phyloP scores from a whole-genome alignment of 257 asterid species.

The Fraxinus quadrangulata region DNA sequence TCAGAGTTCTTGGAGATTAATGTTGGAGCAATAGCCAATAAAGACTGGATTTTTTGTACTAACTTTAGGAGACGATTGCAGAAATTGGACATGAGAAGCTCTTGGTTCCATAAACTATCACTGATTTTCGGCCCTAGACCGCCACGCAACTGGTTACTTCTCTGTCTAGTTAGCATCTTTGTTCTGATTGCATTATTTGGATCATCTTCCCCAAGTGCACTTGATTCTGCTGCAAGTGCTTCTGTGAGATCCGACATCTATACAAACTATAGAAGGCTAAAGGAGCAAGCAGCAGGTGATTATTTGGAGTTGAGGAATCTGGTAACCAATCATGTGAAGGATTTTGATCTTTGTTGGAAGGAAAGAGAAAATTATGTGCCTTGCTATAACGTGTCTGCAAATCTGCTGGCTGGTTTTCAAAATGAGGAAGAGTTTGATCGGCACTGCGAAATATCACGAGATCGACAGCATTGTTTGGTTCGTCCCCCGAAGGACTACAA shows the following conservation, averaged over 20 bases:
- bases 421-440: conserved; percentile 93
- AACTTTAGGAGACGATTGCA: conserved; percentile 32
- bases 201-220: conserved; percentile 55
- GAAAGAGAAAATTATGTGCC: conserved; percentile 89
- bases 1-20: conserved; percentile 44
- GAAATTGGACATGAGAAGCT: conserved; percentile 84
- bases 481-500: conserved; percentile 94
- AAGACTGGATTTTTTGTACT: conserved; percentile 21
- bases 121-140: conserved; percentile 69
- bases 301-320: conserved; percentile 62
- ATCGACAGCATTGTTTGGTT: conserved; percentile 65
- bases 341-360: conserved; percentile 79
- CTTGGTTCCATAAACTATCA: conserved; percentile 66
- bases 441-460: conserved; percentile 73
- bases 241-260: conserved; percentile 51
- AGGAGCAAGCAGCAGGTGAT: conserved; percentile 73
- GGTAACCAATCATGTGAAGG: conserved; percentile 53
- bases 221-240: conserved; percentile 58
- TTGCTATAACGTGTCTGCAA: conserved; percentile 88
- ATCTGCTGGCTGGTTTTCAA: conserved; percentile 65
- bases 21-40: conserved; percentile 42
- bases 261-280: conserved; percentile 65
- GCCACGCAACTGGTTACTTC: conserved; percentile 73
- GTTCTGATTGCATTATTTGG: conserved; percentile 65
- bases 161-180: conserved; percentile 64